Percentiles rank a stretch among this genome's conserved stretches.
Evolutionary conservation across 495 filamentous ascomycete species (phyloP).

Genomic region (Cercophora sp.): DNA sequence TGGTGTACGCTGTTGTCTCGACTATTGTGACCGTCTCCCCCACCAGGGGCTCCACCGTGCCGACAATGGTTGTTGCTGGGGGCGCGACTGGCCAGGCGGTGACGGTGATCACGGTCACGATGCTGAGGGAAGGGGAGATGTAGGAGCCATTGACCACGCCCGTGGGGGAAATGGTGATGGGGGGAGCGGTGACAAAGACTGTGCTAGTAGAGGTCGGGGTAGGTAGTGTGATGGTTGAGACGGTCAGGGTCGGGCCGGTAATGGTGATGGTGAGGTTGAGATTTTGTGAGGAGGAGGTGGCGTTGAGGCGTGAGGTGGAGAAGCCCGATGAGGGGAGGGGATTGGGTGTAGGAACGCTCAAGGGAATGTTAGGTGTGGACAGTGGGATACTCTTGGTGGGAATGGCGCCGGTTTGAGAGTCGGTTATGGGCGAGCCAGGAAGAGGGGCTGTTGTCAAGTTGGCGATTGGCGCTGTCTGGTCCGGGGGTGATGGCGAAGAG

Average conservation of each 20-base stretch:
- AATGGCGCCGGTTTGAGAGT: background rate
- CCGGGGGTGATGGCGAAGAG: background rate
- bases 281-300: background rate
- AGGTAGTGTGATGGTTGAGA: background rate
- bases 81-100: background rate
- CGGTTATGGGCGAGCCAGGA: background rate
- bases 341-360: too few relatives aligned
- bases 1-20: background rate
- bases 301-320: too few relatives aligned
- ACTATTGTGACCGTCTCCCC: background rate
- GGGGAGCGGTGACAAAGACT: conserved; percentile 2
- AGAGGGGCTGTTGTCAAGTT: background rate
- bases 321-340: too few relatives aligned
- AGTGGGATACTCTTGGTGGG: too few relatives aligned
- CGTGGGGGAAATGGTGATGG: background rate
- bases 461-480: background rate
- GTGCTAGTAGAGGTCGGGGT: conserved; percentile 1
- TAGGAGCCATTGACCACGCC: background rate
- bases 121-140: background rate
- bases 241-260: background rate
- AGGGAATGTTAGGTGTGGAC: too few relatives aligned
- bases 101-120: background rate
- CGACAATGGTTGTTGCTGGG: background rate
- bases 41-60: background rate
- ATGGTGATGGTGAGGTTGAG: background rate